Evolutionary conservation across 2,329 filamentous ascomycete species (phyloP), one percentile per base, ranked within the genome.

Genomic region (Aureobasidium sp.): DNA sequence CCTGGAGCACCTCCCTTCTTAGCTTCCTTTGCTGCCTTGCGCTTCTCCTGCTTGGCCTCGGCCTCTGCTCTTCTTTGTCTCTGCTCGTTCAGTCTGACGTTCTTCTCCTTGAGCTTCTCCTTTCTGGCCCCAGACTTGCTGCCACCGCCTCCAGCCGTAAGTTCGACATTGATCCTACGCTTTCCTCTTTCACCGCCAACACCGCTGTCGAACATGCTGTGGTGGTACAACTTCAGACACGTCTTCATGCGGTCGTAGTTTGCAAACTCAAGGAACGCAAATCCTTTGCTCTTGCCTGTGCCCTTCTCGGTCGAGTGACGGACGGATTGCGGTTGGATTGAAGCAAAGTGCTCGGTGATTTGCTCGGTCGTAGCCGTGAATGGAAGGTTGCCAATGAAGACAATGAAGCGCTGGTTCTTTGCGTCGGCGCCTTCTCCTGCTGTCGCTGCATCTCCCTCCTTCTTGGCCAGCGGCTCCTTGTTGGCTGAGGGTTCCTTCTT

Each of bases 171-270:
- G 69, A 97, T 95, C 75, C 87, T 89, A 68, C 93, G 81, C 57
- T 86, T 77, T 16, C 65, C 79, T 77, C 74, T 86, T 79, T 72
- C 67, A 62, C 69, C 67, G 37, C 65, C 63, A 54, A 65, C 68
- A n/a, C 63, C 67, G 37, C 62, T 79, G 75, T 84, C 78, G 72
- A 97, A 95, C 65, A 82, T 81, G 63, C 85, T 88, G 77, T 97
- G 92, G 76, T 97, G 92, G 76, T 93, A 93, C 66, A 91, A 85
- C 75, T 92, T 90, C 64, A 97, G 81, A 71, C 91, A 96, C 36
- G 90, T 94, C 80, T 95, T 89, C 91, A 96, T 95, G 71, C 88
- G 85, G 75, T 92, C 89, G 76, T 87, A 95, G 67, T 86, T 83
- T 66, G 86, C 86, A 72, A 97, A 97, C 75, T 97, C 93, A 68